These are phyloP conservation scores for Apophysomyces elegans DNA, from an alignment of 371 early-diverging fungal genomes.

Conservation along the genomic window DNA sequence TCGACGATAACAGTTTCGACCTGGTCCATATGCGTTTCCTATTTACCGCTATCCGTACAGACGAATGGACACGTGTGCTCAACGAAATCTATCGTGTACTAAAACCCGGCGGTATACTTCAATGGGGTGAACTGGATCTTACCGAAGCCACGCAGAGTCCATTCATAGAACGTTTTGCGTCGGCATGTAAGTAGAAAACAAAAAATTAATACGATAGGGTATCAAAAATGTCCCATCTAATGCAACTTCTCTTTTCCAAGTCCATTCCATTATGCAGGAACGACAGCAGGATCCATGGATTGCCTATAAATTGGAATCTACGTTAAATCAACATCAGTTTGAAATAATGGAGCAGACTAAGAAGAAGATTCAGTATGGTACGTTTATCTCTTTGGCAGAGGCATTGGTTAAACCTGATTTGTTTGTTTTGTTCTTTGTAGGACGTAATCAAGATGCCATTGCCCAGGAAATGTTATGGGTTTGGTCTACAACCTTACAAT, in stretches of 20 bases:
- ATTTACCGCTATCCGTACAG: conserved; percentile 30
- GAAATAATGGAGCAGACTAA: conserved; percentile 27
- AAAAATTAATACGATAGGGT: neutral
- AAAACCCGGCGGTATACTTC: conserved; percentile 50
- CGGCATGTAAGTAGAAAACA: conserved; percentile 19
- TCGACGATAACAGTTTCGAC: conserved; percentile 48
- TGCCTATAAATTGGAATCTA: conserved; percentile 29
- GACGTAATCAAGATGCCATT: conserved; percentile 25
- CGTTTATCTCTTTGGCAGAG: neutral
- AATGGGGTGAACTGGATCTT: conserved; percentile 49
- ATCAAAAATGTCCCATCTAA: neutral
- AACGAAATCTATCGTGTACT: conserved; percentile 47
- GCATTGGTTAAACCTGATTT: neutral
- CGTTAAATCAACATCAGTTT: conserved; percentile 31
- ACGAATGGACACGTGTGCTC: conserved; percentile 43
- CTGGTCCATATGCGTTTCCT: conserved; percentile 53
- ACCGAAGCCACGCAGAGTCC: conserved; percentile 26
- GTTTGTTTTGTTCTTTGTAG: neutral
- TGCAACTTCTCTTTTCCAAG: conserved; percentile 19
- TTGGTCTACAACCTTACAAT: conserved; percentile 42
- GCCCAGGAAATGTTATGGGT: conserved; percentile 41
- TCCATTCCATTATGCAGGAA: conserved; percentile 33
- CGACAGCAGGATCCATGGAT: conserved; percentile 42
- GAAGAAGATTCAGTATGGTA: conserved; percentile 35
- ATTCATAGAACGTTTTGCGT: conserved; percentile 9